A percentile compares a stretch with the other conserved stretches of the same genome.
phyloP scores from a whole-genome alignment of 176 grass and related monocot species.

The Avena insularis region DNA sequence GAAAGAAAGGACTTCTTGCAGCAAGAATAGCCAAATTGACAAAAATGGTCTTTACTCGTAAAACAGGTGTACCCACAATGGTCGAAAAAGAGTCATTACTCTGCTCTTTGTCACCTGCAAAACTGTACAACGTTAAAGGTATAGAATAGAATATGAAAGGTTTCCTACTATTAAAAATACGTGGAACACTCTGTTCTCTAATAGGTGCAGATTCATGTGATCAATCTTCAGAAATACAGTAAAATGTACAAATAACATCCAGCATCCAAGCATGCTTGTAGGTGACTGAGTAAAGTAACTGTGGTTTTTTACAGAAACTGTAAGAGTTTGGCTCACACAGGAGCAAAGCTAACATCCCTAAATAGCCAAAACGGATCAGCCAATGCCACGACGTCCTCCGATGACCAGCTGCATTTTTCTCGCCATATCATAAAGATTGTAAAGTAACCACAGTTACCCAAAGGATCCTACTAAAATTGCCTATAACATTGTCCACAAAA shows the following conservation, averaged over 20 bases:
- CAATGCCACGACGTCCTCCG: no score
- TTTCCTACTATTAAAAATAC: constrained; percentile 2
- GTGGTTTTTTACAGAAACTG: not conserved
- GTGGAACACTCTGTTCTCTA: not conserved
- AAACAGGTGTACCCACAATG: constrained; percentile 44
- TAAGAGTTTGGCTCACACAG: not conserved
- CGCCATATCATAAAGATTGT: no score
- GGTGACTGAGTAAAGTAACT: not conserved
- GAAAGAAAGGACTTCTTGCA: constrained; percentile 94
- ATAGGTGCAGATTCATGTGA: not conserved
- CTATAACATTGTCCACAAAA: not conserved
- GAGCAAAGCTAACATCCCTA: not conserved
- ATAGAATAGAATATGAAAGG: not conserved
- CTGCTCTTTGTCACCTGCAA: constrained; percentile 66
- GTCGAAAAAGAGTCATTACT: constrained; percentile 63
- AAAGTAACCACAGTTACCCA: no score
- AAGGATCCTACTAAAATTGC: not conserved
- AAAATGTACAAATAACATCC: not conserved
- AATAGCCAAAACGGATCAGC: not conserved
- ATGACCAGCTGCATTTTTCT: no score
- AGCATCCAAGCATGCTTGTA: constrained; percentile 14
- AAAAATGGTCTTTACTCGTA: constrained; percentile 72
- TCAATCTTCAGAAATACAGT: not conserved
- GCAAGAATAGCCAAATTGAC: constrained; percentile 93
- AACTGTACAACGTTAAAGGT: constrained; percentile 16